phyloP scores from a whole-genome alignment of 148 eudicot genomes.

The Amaranthus cruentus region DNA sequence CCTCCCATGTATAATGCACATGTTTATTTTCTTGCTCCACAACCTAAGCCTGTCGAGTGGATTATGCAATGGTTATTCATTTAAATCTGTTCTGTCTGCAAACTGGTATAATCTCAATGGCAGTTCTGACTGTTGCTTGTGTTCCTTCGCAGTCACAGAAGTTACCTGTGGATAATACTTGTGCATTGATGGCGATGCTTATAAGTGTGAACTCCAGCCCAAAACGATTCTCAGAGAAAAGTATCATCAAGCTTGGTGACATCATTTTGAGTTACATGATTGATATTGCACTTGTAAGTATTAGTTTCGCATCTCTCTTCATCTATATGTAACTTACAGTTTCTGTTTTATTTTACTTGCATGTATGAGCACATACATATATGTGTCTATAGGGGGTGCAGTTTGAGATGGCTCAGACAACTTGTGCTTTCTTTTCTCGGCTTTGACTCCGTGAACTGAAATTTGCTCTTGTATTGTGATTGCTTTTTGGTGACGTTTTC shows the following conservation, averaged over 20 bases:
- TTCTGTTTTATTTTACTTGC: not conserved
- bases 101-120: not conserved
- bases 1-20: not conserved
- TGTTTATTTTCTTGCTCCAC: not conserved
- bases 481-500: not conserved
- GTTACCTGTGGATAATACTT: constrained; percentile 57
- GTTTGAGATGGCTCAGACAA: not conserved
- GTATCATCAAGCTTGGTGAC: constrained; percentile 43
- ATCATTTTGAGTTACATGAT: constrained; percentile 65
- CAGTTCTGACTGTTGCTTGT: constrained; percentile 6
- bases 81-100: not conserved
- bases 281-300: constrained; percentile 63
- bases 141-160: constrained; percentile 39
- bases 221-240: constrained; percentile 58
- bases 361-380: not conserved
- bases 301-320: not conserved
- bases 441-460: not conserved
- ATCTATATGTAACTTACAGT: not conserved
- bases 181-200: constrained; percentile 77
- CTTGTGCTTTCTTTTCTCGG: not conserved
- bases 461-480: not conserved
- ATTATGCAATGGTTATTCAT: not conserved
- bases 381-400: not conserved
- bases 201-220: constrained; percentile 50
- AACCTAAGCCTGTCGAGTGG: not conserved